Evolutionary conservation across 1,284 basidiomycete species (phyloP).

Genomic region (Ceratobasidium sp.): DNA sequence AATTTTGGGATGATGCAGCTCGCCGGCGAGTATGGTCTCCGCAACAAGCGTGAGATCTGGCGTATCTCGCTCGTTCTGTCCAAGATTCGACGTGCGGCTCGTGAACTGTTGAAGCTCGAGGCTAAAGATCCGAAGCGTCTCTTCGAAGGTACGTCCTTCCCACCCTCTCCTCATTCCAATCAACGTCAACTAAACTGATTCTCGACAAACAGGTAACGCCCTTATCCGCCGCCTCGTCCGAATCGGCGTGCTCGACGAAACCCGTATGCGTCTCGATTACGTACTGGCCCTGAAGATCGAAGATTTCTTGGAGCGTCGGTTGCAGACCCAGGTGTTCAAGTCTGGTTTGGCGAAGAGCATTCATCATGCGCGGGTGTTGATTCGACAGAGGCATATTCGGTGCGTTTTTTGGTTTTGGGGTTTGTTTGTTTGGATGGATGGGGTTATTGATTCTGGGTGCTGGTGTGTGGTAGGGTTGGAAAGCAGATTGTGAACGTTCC

Average conservation of each 20-base stretch:
- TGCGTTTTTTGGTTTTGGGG: slow-evolving; percentile 60
- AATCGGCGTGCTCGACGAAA: slow-evolving; percentile 99
- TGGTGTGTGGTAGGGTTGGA: slow-evolving; percentile 71
- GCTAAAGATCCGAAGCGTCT: slow-evolving; percentile 99
- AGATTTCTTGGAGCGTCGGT: slow-evolving; percentile 99
- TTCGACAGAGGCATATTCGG: slow-evolving; percentile 97
- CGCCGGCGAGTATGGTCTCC: slow-evolving; percentile 99
- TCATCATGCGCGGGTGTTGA: slow-evolving; percentile 98
- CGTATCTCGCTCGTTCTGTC: slow-evolving; percentile 98
- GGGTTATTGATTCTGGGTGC: slow-evolving; percentile 54
- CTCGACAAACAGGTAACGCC: slow-evolving; percentile 78
- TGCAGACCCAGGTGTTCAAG: slow-evolving; percentile 99
- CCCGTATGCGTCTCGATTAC: slow-evolving; percentile 99
- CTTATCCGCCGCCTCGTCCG: slow-evolving; percentile 99
- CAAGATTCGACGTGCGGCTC: slow-evolving; percentile 99
- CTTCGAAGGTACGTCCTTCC: slow-evolving; percentile 78
- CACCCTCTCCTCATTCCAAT: background rate
- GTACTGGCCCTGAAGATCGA: slow-evolving; percentile 99
- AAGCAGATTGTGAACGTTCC: slow-evolving; percentile 99
- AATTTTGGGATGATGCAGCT: slow-evolving; percentile 68
- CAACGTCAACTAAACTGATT: too few species aligned
- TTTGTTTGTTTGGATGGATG: background rate
- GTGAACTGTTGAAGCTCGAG: slow-evolving; percentile 99
- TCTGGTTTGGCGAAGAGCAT: slow-evolving; percentile 97
- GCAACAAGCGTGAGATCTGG: slow-evolving; percentile 99